Evolutionary conservation across 805 yeast genomes (phyloP), one percentile per base, ranked within the genome.

Genomic region (Kuraishia capsulata): DNA sequence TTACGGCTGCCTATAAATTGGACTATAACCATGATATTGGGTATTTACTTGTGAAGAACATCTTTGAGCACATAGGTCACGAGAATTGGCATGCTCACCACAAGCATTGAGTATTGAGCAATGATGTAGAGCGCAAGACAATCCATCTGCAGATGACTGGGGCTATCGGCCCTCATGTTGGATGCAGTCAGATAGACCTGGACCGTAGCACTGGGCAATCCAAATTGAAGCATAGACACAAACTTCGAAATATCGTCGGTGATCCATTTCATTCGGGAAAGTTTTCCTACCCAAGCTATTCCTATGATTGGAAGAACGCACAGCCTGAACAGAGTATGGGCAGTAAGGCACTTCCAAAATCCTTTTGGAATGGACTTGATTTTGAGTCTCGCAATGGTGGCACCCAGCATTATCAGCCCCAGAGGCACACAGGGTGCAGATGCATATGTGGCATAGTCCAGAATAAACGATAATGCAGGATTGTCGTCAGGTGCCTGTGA

Each of bases 121-220:
- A 75, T 67, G 37, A 73, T 51, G 36, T 67, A 68, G 4, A 71
- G 52, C 0, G 79, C 76, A 41, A 75, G 59, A 48, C 81, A 75
- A 48, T 73, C 76, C 70, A 75, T 65, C 39, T 73, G 79, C 16
- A 66, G 40, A 44, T 67, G 73, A 32, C 49, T 44, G 3, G 62
- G 63, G 13, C 68, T 57, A n/a, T 57, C 61, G 1, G 78, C 76
- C 42, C 65, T 72, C 39, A 75, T 68, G 54, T 69, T 68, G 47
- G 73, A 68, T 2, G 79, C 80, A 4, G 80, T 75, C 41, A 75
- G 59, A 47, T 75, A 75, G n/a, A 73, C 71, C 50, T 75, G 69
- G 8, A 75, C 70, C 0, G 80, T 75, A 10, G 80, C 80, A 49
- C 71, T 70, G 3, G 81, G 81, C 20, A 73, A 56, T 0, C 71